Evolutionary conservation across 2,329 filamentous ascomycete genomes (phyloP).

Genomic region (Pseudocercospora pini-densiflorae): DNA sequence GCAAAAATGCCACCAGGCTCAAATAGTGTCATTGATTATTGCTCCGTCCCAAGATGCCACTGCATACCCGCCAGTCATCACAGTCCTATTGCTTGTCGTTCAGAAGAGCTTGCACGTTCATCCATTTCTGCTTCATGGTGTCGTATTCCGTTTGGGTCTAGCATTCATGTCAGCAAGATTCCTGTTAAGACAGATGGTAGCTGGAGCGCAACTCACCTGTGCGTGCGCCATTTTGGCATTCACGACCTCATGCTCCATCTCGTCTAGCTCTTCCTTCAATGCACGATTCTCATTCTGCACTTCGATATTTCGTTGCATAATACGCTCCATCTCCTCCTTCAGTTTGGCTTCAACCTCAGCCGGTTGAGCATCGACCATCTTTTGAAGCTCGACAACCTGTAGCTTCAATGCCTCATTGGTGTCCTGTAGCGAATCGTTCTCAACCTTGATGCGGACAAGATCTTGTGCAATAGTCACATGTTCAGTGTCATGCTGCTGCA

Average conservation of each 20-base stretch:
- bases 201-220: conserved; percentile 68
- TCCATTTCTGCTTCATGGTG: conserved; percentile 54
- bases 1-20: not conserved
- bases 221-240: conserved; percentile 94
- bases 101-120: conserved; percentile 52
- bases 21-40: not conserved
- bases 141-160: conserved; percentile 56
- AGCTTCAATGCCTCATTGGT: conserved; percentile 85
- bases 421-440: conserved; percentile 87
- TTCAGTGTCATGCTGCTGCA: conserved; percentile 86
- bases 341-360: conserved; percentile 79
- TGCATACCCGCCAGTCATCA: not conserved
- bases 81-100: conserved; percentile 26
- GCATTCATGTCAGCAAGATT: conserved; percentile 17
- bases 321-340: conserved; percentile 82
- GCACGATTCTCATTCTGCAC: conserved; percentile 91
- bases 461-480: conserved; percentile 91
- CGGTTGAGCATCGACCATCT: conserved; percentile 87
- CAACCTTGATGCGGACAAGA: conserved; percentile 87
- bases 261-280: conserved; percentile 85
- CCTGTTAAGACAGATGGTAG: not conserved
- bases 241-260: conserved; percentile 91
- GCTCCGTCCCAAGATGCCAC: not conserved
- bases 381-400: conserved; percentile 82
- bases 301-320: conserved; percentile 90